Percentiles rank a stretch among this genome's conserved stretches.
Conservation (phyloP, 768 basidiomycete species). For the Termitomyces sp. region DNA sequence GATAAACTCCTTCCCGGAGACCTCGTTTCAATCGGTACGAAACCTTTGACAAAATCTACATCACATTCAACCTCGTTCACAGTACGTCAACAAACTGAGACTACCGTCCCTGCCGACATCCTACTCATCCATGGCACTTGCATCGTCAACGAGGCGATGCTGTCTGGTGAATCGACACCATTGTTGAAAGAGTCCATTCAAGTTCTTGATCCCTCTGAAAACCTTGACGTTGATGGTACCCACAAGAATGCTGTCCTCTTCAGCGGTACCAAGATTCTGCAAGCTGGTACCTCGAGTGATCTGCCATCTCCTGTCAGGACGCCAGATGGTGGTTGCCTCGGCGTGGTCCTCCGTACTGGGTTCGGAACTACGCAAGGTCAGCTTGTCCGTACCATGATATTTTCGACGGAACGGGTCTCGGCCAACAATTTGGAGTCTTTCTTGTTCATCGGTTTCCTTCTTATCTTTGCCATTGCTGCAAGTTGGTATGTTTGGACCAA, state of each 20-base stretch:
- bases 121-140: conserved; percentile 88
- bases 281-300: conserved; percentile 56
- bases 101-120: conserved; percentile 88
- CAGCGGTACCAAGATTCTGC: conserved; percentile 95
- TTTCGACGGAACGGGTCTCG: conserved; percentile 93
- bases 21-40: conserved; percentile 68
- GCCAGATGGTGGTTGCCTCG: conserved; percentile 90
- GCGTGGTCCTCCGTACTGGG: conserved; percentile 89
- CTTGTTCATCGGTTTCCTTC: conserved; percentile 95
- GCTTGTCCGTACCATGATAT: conserved; percentile 98
- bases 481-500: conserved; percentile 98
- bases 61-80: conserved; percentile 1
- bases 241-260: conserved; percentile 91
- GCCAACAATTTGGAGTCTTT: conserved; percentile 96
- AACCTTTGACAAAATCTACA: not conserved
- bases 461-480: conserved; percentile 96
- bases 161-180: conserved; percentile 97
- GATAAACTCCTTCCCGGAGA: conserved; percentile 92
- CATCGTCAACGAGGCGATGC: conserved; percentile 99
- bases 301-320: conserved; percentile 49
- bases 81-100: conserved; percentile 74
- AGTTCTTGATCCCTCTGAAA: conserved; percentile 67
- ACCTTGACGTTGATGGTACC: conserved; percentile 76
- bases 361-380: conserved; percentile 98
- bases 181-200: conserved; percentile 94